These are phyloP conservation scores for Kodamaea plutei DNA, from an alignment of 1,139 yeast species.

Conservation along the genomic window DNA sequence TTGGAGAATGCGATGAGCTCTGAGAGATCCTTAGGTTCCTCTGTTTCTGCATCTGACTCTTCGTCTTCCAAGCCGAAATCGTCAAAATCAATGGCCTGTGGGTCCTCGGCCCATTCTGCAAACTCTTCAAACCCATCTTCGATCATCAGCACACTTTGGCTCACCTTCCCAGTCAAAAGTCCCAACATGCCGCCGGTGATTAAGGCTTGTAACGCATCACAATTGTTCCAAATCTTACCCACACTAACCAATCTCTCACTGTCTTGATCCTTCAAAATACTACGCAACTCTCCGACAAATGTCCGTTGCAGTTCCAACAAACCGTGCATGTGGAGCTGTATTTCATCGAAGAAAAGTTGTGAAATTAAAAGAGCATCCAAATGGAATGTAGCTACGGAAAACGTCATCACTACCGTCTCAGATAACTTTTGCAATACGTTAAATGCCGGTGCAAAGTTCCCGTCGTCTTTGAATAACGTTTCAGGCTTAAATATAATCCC, in stretches of 20 bases:
- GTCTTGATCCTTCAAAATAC: conserved; percentile 19
- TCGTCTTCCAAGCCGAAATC: conserved; percentile 33
- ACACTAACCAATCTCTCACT: conserved; percentile 48
- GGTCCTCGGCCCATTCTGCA: conserved; percentile 63
- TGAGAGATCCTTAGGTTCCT: conserved; percentile 13
- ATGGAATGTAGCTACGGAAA: conserved; percentile 41
- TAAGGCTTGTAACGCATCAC: conserved; percentile 42
- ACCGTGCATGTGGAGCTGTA: conserved; percentile 26
- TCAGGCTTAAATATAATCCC: conserved; percentile 74
- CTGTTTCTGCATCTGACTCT: conserved; percentile 15
- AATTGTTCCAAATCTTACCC: conserved; percentile 62
- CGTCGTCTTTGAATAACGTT: conserved; percentile 31
- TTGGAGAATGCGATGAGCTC: conserved; percentile 39
- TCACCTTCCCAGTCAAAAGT: conserved; percentile 42
- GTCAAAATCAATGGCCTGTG: conserved; percentile 39
- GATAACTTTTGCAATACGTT: conserved; percentile 50
- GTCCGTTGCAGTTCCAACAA: conserved; percentile 23
- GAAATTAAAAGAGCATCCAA: conserved; percentile 36
- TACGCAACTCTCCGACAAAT: conserved; percentile 26
- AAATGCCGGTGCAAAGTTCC: conserved; percentile 39
- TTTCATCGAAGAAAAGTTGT: conserved; percentile 35
- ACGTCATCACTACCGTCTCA: conserved; percentile 39
- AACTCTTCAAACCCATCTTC: conserved; percentile 65
- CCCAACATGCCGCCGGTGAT: conserved; percentile 49
- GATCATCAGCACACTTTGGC: conserved; percentile 43